Evolutionary conservation across 23 red algal species (phyloP).

Genomic region (Agarophyton chilense): DNA sequence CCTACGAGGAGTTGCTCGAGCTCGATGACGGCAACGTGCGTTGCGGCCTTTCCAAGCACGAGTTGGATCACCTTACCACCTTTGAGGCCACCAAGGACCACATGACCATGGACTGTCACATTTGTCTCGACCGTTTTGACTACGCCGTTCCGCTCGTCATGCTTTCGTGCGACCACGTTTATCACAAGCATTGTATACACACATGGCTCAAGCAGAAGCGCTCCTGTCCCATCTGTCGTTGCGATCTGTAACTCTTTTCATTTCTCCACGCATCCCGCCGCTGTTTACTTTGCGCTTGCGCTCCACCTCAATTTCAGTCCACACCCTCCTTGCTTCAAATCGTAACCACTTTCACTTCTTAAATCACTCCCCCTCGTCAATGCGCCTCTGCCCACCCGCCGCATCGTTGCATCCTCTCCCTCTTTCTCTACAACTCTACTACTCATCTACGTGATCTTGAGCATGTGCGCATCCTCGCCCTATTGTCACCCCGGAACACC

Average conservation of each 20-base stretch:
- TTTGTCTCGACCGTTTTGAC: slow-evolving; percentile 70
- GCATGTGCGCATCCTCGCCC: background rate
- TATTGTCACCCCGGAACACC: background rate
- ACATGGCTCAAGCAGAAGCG: slow-evolving; percentile 68
- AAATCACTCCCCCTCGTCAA: background rate
- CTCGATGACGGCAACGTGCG: slow-evolving; percentile 71
- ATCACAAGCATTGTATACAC: slow-evolving; percentile 74
- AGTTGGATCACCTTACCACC: slow-evolving; percentile 44
- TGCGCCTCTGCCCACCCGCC: background rate
- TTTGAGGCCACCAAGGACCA: slow-evolving; percentile 44
- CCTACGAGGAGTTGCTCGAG: slow-evolving; percentile 67
- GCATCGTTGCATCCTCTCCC: background rate
- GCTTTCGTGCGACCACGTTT: slow-evolving; percentile 65
- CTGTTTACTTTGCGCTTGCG: background rate
- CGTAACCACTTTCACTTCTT: slow-evolving; percentile 8
- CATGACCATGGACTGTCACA: slow-evolving; percentile 34
- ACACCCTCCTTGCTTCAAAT: background rate
- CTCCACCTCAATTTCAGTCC: background rate
- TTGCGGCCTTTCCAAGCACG: slow-evolving; percentile 62
- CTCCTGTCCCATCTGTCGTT: slow-evolving; percentile 64
- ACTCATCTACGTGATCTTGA: background rate
- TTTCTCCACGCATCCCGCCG: background rate
- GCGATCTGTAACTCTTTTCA: slow-evolving; percentile 35
- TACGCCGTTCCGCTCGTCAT: slow-evolving; percentile 53
- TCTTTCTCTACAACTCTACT: background rate